Evolutionary conservation across 1,284 basidiomycete species (phyloP), one percentile per base, ranked within the genome.

Genomic region (Trichosporon inkin): DNA sequence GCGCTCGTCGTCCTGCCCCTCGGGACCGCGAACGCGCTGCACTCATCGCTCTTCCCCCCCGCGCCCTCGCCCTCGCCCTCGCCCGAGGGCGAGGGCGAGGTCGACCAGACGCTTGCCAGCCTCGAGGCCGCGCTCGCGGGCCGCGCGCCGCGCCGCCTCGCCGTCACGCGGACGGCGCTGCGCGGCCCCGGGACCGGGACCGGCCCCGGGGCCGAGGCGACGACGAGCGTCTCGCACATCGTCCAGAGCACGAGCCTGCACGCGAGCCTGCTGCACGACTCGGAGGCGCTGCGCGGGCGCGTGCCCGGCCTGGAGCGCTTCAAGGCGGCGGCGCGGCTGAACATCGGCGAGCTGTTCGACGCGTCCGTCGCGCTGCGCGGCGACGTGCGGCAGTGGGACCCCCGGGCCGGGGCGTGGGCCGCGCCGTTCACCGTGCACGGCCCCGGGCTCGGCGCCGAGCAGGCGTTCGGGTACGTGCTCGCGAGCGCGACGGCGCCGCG

Each of bases 1-100:
- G 71, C 72, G 17, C 67, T 83, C 2, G 68, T 80, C 2, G 62
- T 82, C 6, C 72, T 83, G 14, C 92, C 93, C 3, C 85, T 85
- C 41, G 94, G 94, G 10, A 97, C 93, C 3, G 92, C 92, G 17
- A 97, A 97, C 71, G 94, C 94, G 0, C 81, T 96, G n/a, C 92
- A 88, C 73, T 82, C 75, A 6, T 77, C 80, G 16, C 66, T 80
- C 19, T 82, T 80, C 83, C 56, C 87, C 67, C 40, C 57, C n/a
- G n/a, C n/a, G n/a, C n/a, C n/a, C n/a, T n/a, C n/a, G n/a, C n/a
- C n/a, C n/a, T n/a, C n/a, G n/a, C n/a, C n/a, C n/a, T n/a, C n/a
- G n/a, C n/a, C n/a, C n/a, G n/a, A n/a, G n/a, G n/a, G n/a, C n/a
- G n/a, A n/a, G 6, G 6, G 14, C 35, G 47, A 41, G 13, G 32